Conservation (phyloP, 2,329 filamentous ascomycete species). For the Pseudofabraea citricarpa region DNA sequence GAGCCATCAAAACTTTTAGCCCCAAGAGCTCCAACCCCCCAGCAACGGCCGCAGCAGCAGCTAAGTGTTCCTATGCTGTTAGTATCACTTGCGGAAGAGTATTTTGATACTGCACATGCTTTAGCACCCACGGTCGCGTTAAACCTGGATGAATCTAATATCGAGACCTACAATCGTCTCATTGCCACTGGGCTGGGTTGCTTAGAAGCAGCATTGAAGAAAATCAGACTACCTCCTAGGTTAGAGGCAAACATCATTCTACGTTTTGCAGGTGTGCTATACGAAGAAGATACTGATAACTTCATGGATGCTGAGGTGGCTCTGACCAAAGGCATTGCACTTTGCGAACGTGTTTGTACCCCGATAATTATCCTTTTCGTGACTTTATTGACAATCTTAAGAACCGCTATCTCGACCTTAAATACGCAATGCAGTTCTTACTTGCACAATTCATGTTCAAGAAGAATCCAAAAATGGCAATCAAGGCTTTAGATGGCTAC, state of each 20-base stretch:
- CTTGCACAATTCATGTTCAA: slow-evolving; percentile 67
- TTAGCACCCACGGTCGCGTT: slow-evolving; percentile 45
- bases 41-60: slow-evolving; percentile 5
- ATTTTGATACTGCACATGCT: slow-evolving; percentile 60
- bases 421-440: slow-evolving; percentile 73
- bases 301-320: slow-evolving; percentile 67
- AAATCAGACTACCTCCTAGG: slow-evolving; percentile 54
- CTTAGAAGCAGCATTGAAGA: slow-evolving; percentile 64
- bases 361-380: neutral
- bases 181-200: slow-evolving; percentile 70
- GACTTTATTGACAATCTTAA: slow-evolving; percentile 20
- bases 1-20: neutral
- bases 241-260: slow-evolving; percentile 65
- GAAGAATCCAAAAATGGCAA: slow-evolving; percentile 65
- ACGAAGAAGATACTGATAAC: slow-evolving; percentile 70
- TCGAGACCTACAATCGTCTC: slow-evolving; percentile 66
- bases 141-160: slow-evolving; percentile 41
- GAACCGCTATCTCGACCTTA: slow-evolving; percentile 59
- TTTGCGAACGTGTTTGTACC: slow-evolving; percentile 57
- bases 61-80: slow-evolving; percentile 39
- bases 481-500: slow-evolving; percentile 66
- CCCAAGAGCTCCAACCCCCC: neutral
- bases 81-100: slow-evolving; percentile 71
- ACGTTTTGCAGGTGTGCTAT: slow-evolving; percentile 65
- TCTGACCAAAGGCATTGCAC: slow-evolving; percentile 64